phyloP scores from a whole-genome alignment of 2,329 filamentous ascomycete genomes.

The Thielaviopsis punctulata region DNA sequence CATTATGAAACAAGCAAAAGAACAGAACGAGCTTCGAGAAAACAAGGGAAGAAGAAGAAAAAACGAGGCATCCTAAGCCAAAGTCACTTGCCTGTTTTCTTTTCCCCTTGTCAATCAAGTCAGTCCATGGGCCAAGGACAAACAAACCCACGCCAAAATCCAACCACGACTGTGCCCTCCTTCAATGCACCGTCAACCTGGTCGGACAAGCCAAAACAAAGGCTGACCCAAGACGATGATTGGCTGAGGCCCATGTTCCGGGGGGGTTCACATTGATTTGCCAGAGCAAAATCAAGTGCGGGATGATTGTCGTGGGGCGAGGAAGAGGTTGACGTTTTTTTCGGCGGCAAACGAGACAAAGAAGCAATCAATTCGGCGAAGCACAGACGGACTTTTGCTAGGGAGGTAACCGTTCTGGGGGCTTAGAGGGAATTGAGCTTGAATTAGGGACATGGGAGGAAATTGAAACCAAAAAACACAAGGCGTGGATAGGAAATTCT shows the following conservation, averaged over 20 bases:
- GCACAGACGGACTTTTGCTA: neutral
- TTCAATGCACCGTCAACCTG: neutral
- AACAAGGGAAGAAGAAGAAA: too few relatives aligned
- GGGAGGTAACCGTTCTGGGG: neutral
- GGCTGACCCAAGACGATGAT: too few relatives aligned
- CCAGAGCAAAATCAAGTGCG: neutral
- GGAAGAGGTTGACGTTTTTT: neutral
- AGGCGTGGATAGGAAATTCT: neutral
- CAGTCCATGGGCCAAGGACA: neutral
- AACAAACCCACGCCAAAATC: neutral
- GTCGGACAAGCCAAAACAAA: neutral
- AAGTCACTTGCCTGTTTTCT: too few relatives aligned
- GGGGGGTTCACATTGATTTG: neutral
- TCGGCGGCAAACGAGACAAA: conserved; percentile 3
- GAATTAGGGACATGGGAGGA: neutral
- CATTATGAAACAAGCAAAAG: neutral
- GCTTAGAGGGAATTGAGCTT: too few relatives aligned
- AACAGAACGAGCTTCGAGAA: neutral
- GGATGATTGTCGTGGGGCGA: neutral
- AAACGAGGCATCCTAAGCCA: too few relatives aligned
- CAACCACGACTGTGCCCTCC: neutral
- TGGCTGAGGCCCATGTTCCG: too few relatives aligned
- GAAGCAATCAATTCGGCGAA: neutral
- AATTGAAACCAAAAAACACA: neutral
- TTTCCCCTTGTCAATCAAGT: too few relatives aligned